phyloP scores from a whole-genome alignment of 2,329 filamentous ascomycete species.

The Ascochyta rabiei region DNA sequence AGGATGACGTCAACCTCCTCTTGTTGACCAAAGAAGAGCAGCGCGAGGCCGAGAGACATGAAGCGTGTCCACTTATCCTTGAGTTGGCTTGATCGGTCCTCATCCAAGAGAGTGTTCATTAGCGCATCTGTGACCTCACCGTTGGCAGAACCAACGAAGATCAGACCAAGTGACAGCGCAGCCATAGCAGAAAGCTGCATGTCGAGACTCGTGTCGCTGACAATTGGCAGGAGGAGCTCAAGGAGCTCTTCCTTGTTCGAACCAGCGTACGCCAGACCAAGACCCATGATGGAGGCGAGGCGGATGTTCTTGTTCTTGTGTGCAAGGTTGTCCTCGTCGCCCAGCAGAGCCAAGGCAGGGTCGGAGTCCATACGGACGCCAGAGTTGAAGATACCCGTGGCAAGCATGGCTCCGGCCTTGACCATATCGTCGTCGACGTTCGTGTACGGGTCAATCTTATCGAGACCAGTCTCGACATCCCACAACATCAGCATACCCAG shows the following conservation, averaged over 20 bases:
- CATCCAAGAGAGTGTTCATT: conserved; percentile 89
- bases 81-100: conserved; percentile 85
- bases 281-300: conserved; percentile 90
- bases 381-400: conserved; percentile 94
- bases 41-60: conserved; percentile 88
- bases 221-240: conserved; percentile 83
- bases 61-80: conserved; percentile 99
- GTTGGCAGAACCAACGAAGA: conserved; percentile 92
- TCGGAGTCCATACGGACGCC: conserved; percentile 90
- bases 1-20: conserved; percentile 98
- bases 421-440: conserved; percentile 83
- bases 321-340: conserved; percentile 78
- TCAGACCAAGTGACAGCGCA: conserved; percentile 84
- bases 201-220: conserved; percentile 80
- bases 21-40: conserved; percentile 94
- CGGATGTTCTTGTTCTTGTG: conserved; percentile 78
- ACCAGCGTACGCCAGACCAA: conserved; percentile 92
- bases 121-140: conserved; percentile 91
- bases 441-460: conserved; percentile 94
- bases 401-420: conserved; percentile 88
- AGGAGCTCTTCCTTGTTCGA: conserved; percentile 91
- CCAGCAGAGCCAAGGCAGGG: conserved; percentile 84
- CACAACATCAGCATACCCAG: conserved; percentile 89
- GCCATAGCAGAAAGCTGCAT: conserved; percentile 99
- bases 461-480: conserved; percentile 90